Evolutionary conservation across 805 yeast genomes (phyloP), one percentile per base, ranked within the genome.

Genomic region (Saccharomycopsis javanensis): DNA sequence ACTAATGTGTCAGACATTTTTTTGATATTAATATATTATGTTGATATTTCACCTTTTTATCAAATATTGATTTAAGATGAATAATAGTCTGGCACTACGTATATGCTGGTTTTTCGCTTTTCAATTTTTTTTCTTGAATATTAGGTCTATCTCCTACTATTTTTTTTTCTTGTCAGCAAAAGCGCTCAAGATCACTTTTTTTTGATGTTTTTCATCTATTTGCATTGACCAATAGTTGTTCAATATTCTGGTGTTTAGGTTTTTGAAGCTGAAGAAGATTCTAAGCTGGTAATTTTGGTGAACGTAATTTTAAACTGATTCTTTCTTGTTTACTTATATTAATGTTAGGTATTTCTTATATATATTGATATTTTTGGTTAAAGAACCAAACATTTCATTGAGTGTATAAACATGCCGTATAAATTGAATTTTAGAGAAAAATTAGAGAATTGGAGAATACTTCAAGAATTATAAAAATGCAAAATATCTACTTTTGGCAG

Each of bases 1-100:
- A 89, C 88, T 73, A 92, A 84, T 72, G 96, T 82, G 82, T 90
- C 96, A 76, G 96, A 86, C 96, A 88, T 88, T 75, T n/a, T n/a
- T 68, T 75, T 59, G 33, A 34, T 15, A 37, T 31, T 20, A 8
- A 42, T 42, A 20, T 25, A 28, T 42, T 42, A 10, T 55, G 34
- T 38, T 51, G 38, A 50, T 50, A 27, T 18, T 42, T 42, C 48
- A 20, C 2, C 15, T 35, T 6, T 23, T 16, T 16, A 5, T 37
- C 18, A 3, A 20, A 10, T 42, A 42, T 5, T 20, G 20, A 18
- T 5, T 6, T 33, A 20, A 20, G 45, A 16, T 20, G 48, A 23
- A 10, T 15, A 25, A 11, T 35, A 20, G 42, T 42, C n/a, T 16
- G 10, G 10, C 13, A 15, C 8, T 42, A 3, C 2, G 25, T 37